Conservation (phyloP, 1,284 basidiomycete species). For the Hypsizygus ulmarius region DNA sequence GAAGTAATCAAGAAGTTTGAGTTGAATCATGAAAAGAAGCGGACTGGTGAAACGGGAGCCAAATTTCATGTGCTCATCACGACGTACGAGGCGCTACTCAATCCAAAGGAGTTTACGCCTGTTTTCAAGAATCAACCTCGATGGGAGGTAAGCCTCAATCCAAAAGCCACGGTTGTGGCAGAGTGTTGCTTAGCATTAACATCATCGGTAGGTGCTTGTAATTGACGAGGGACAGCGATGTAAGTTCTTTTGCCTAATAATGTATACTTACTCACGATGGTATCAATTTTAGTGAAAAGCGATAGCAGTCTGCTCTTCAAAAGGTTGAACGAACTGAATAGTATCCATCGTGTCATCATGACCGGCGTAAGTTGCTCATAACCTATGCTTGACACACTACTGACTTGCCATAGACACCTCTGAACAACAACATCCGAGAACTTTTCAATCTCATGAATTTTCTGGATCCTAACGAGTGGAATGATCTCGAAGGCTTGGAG, state of each 20-base stretch:
- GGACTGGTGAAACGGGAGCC: conserved; percentile 44
- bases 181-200: not conserved
- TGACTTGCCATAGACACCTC: conserved; percentile 64
- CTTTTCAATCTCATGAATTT: conserved; percentile 95
- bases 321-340: conserved; percentile 77
- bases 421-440: conserved; percentile 97
- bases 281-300: conserved; percentile 63
- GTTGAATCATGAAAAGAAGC: conserved; percentile 57
- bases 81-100: conserved; percentile 81
- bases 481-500: conserved; percentile 68
- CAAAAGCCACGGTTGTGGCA: not conserved
- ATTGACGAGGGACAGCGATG: conserved; percentile 93
- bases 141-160: conserved; percentile 68
- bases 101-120: conserved; percentile 60
- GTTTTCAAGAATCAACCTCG: conserved; percentile 81
- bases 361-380: conserved; percentile 62
- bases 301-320: conserved; percentile 81
- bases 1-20: conserved; percentile 84
- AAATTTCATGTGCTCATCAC: conserved; percentile 86
- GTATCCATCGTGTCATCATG: conserved; percentile 84
- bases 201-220: conserved; percentile 53
- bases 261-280: conserved; percentile 3
- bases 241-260: conserved; percentile 40
- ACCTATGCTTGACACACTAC: conserved; percentile 3
- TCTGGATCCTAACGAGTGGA: conserved; percentile 77